Evolutionary conservation across 768 basidiomycete species (phyloP).

Genomic region (Daedalea quercina): DNA sequence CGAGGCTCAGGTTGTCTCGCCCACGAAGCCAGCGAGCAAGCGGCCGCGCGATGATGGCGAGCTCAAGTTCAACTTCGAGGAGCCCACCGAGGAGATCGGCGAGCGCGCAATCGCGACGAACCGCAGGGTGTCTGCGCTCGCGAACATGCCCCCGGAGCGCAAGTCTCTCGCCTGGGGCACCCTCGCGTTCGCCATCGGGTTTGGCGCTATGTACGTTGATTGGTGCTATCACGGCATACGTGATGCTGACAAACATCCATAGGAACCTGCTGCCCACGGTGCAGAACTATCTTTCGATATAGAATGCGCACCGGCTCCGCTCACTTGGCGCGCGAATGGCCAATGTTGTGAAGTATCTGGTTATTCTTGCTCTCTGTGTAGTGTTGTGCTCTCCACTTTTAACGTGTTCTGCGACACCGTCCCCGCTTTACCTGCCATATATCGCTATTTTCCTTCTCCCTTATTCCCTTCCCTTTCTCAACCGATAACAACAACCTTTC

Average conservation of each 20-base stretch:
- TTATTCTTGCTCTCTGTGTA: not conserved
- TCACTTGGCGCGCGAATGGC: not conserved
- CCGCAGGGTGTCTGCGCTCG: constrained; percentile 49
- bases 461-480: too few species aligned
- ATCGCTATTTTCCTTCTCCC: not conserved
- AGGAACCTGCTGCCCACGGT: constrained; percentile 14
- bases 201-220: constrained; percentile 67
- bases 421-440: not conserved
- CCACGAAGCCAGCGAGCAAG: constrained; percentile 37
- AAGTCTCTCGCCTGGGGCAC: constrained; percentile 82
- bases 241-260: not conserved
- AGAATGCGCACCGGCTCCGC: not conserved
- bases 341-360: not conserved
- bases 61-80: constrained; percentile 59
- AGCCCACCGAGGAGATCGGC: constrained; percentile 46
- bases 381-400: not conserved
- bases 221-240: not conserved
- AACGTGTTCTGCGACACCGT: not conserved
- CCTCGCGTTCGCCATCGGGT: constrained; percentile 75
- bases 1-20: constrained; percentile 8
- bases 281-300: constrained; percentile 7
- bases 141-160: constrained; percentile 51
- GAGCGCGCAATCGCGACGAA: constrained; percentile 58
- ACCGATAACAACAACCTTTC: not conserved
- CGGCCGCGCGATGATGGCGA: constrained; percentile 50